Conservation (phyloP, 2,329 filamentous ascomycete species). For the Colletotrichum falcatum region DNA sequence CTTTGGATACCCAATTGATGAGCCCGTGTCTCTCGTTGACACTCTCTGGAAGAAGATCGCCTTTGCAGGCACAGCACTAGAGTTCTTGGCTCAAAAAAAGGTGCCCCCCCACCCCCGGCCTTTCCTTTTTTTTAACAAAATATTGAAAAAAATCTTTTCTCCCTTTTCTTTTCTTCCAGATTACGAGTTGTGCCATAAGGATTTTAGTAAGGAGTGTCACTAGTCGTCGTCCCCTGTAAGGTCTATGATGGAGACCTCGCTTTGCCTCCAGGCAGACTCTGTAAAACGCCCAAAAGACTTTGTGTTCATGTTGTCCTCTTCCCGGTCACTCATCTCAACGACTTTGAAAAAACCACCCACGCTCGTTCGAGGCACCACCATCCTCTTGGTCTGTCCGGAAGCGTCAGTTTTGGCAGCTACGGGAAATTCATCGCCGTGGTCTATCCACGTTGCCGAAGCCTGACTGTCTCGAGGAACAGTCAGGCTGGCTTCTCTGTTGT, state of each 20-base stretch:
- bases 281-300: neutral
- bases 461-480: neutral
- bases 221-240: constrained; percentile 32
- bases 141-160: too few species aligned
- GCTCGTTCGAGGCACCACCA: constrained; percentile 53
- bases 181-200: neutral
- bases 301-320: constrained; percentile 43
- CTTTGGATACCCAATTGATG: constrained; percentile 29
- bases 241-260: constrained; percentile 38
- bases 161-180: neutral
- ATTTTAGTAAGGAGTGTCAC: neutral
- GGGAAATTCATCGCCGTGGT: constrained; percentile 32
- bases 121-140: too few species aligned
- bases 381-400: constrained; percentile 46
- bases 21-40: neutral
- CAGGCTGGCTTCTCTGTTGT: neutral
- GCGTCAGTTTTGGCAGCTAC: neutral
- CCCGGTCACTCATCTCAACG: constrained; percentile 48
- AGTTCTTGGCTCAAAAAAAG: neutral
- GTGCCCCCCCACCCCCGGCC: too few species aligned
- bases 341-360: constrained; percentile 55
- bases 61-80: constrained; percentile 10
- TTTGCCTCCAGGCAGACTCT: constrained; percentile 16
- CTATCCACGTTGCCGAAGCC: neutral
- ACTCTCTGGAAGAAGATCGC: neutral